Conservation (phyloP, 768 basidiomycete species). For the Galerina marginata region DNA sequence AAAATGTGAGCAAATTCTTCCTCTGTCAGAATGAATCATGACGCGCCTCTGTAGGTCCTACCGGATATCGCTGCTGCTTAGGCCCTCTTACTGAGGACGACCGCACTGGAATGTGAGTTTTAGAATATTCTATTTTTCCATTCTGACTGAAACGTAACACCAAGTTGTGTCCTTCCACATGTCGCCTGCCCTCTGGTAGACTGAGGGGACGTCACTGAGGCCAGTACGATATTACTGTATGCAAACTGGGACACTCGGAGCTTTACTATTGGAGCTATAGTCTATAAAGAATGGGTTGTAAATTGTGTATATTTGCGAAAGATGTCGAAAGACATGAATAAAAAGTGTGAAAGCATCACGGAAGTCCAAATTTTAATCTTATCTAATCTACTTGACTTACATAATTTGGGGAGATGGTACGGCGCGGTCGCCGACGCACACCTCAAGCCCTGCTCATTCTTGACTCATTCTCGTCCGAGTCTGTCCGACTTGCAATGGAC, state of each 20-base stretch:
- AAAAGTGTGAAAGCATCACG: background rate
- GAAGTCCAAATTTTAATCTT: background rate
- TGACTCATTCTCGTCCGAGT: no score
- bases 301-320: background rate
- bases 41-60: slow-evolving; percentile 1
- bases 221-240: no score
- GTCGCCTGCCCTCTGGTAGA: background rate
- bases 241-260: no score
- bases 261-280: no score
- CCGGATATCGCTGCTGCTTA: slow-evolving; percentile 10
- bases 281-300: no score
- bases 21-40: background rate
- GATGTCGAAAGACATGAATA: background rate
- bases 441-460: no score
- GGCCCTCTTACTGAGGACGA: background rate
- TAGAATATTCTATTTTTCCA: background rate
- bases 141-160: background rate
- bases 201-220: no score
- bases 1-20: background rate
- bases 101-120: background rate
- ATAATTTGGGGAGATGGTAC: no score
- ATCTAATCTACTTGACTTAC: no score
- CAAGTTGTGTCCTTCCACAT: background rate
- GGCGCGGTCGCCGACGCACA: no score
- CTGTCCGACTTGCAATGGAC: no score